Evolutionary conservation across 2,329 filamentous ascomycete species (phyloP).

Genomic region (Penicillium hesseltinei): DNA sequence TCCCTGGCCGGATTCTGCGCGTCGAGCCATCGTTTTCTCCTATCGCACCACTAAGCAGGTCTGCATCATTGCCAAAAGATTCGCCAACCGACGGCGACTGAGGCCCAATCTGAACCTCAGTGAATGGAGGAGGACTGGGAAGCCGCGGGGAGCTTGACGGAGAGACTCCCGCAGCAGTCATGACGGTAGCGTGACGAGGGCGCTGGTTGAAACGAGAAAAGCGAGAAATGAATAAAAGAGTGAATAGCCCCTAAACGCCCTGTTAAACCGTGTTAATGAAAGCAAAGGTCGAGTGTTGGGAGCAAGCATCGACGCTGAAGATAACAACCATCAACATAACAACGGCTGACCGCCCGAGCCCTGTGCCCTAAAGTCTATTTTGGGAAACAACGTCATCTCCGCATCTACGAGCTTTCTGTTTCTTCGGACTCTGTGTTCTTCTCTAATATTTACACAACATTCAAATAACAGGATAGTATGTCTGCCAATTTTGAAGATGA

Average conservation of each 20-base stretch:
- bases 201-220: slow-evolving; percentile 16
- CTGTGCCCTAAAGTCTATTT: slow-evolving; percentile 29
- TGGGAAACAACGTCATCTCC: slow-evolving; percentile 25
- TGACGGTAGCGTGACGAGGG: slow-evolving; percentile 23
- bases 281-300: slow-evolving; percentile 14
- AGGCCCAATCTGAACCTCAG: slow-evolving; percentile 86
- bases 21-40: slow-evolving; percentile 69
- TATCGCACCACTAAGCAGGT: slow-evolving; percentile 53
- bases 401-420: slow-evolving; percentile 10
- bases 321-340: slow-evolving; percentile 23
- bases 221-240: slow-evolving; percentile 16
- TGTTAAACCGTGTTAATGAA: slow-evolving; percentile 5
- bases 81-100: slow-evolving; percentile 69
- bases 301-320: slow-evolving; percentile 17
- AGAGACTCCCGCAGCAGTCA: slow-evolving; percentile 48
- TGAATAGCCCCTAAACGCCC: slow-evolving; percentile 18
- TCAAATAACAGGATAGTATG: slow-evolving; percentile 11
- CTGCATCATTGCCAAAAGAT: slow-evolving; percentile 58
- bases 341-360: slow-evolving; percentile 29
- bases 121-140: slow-evolving; percentile 89
- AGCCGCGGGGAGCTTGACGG: slow-evolving; percentile 81
- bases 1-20: slow-evolving; percentile 86
- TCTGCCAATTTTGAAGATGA: slow-evolving; percentile 39
- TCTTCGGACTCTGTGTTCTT: background rate
- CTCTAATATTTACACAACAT: background rate